A percentile compares a stretch with the other conserved stretches of the same genome.
Conservation (phyloP, 495 filamentous ascomycete species). For the Rhypophila decipiens region DNA sequence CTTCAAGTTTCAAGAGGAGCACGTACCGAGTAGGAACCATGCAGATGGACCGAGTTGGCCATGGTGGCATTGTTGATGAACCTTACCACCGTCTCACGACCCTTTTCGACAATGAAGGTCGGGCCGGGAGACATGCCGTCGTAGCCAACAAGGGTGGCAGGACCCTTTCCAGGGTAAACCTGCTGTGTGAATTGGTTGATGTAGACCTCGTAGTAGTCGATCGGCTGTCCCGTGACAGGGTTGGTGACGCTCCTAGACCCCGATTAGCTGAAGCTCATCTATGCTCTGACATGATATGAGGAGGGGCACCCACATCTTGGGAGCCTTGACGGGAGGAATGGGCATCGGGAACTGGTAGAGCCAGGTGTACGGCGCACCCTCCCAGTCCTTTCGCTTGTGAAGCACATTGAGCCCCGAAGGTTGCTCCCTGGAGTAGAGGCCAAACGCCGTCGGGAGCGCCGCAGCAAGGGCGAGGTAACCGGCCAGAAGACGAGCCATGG, state of each 20-base stretch:
- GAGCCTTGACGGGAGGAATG: slow-evolving; percentile 40
- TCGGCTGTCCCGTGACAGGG: slow-evolving; percentile 22
- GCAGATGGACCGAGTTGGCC: slow-evolving; percentile 42
- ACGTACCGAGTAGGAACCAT: slow-evolving; percentile 42
- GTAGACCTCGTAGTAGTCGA: slow-evolving; percentile 40
- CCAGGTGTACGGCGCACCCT: slow-evolving; percentile 29
- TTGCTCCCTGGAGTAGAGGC: not conserved
- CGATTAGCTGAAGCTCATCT: not conserved
- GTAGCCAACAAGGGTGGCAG: slow-evolving; percentile 44
- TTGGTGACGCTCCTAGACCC: slow-evolving; percentile 19
- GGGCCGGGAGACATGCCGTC: slow-evolving; percentile 50
- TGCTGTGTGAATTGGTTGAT: slow-evolving; percentile 39
- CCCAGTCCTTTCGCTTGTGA: slow-evolving; percentile 14
- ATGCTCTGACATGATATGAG: not conserved
- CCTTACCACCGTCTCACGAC: slow-evolving; percentile 44
- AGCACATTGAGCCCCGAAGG: not conserved
- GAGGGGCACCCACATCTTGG: slow-evolving; percentile 27
- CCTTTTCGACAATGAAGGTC: slow-evolving; percentile 38
- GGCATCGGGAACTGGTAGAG: slow-evolving; percentile 43
- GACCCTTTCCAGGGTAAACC: slow-evolving; percentile 41
- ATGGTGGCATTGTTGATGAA: slow-evolving; percentile 43
- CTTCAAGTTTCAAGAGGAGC: not conserved
- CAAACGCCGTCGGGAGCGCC: not conserved
- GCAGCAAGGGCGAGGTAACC: not conserved
- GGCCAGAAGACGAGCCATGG: not conserved